phyloP scores from a whole-genome alignment of 176 grass and related monocot species.

The Raddia distichophylla region DNA sequence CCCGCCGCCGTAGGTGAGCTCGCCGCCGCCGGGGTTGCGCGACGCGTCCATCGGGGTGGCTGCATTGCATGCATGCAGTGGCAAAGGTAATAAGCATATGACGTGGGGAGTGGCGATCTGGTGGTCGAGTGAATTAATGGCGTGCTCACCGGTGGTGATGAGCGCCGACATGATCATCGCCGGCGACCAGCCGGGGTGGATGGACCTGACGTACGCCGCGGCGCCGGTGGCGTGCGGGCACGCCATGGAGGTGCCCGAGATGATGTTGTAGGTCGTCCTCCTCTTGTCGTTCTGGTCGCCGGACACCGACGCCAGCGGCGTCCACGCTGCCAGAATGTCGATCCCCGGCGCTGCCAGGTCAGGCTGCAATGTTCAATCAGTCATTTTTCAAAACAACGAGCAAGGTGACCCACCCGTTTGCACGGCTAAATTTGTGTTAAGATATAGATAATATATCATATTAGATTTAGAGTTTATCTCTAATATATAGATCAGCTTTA shows the following conservation, averaged over 20 bases:
- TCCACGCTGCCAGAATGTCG: slow-evolving; percentile 39
- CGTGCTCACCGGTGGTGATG: slow-evolving; percentile 50
- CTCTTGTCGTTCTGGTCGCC: not conserved
- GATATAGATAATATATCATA: too few relatives aligned
- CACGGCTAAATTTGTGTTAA: too few relatives aligned
- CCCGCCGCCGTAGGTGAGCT: slow-evolving; percentile 51
- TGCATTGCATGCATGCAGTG: not conserved
- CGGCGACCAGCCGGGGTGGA: slow-evolving; percentile 63
- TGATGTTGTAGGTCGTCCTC: slow-evolving; percentile 29
- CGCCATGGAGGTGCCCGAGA: slow-evolving; percentile 56
- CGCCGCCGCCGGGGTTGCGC: slow-evolving; percentile 34
- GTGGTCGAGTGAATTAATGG: not conserved
- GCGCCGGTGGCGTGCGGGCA: slow-evolving; percentile 37
- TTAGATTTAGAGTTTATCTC: too few relatives aligned
- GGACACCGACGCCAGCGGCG: not conserved
- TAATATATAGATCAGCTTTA: too few relatives aligned
- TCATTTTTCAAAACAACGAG: too few relatives aligned
- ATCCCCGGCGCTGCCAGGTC: slow-evolving; percentile 41
- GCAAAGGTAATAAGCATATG: too few relatives aligned
- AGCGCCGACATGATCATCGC: slow-evolving; percentile 61
- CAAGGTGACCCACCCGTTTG: too few relatives aligned
- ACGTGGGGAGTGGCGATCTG: not conserved
- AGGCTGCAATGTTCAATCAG: slow-evolving; percentile 16
- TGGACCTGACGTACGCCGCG: slow-evolving; percentile 52
- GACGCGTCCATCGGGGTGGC: slow-evolving; percentile 52